Percentiles rank a stretch among this genome's conserved stretches.
These are phyloP conservation scores for Suillus ampliporus DNA, from an alignment of 768 basidiomycete species.

Conservation along the genomic window DNA sequence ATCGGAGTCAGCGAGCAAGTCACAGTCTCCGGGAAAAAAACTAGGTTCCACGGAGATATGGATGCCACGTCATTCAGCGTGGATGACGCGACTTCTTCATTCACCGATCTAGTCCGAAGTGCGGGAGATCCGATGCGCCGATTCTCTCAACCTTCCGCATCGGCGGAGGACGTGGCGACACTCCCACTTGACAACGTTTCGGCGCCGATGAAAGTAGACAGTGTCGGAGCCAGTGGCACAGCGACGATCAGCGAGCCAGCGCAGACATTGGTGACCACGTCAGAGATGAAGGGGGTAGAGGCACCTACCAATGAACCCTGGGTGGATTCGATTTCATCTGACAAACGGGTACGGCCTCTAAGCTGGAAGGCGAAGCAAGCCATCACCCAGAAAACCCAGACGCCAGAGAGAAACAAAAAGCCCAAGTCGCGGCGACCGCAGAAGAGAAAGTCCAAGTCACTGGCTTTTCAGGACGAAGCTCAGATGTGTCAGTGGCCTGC, in stretches of 20 bases:
- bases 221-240: neutral
- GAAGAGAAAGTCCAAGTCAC: conserved; percentile 3
- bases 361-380: conserved; percentile 1
- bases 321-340: neutral
- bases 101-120: neutral
- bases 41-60: neutral
- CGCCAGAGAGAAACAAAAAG: neutral
- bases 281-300: neutral
- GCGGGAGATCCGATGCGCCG: neutral
- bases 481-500: conserved; percentile 5
- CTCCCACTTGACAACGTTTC: neutral
- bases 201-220: neutral
- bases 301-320: no score
- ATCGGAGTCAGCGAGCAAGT: neutral
- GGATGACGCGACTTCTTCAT: neutral
- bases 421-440: neutral
- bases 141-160: neutral
- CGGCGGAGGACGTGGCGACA: neutral
- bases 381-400: neutral
- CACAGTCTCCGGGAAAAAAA: neutral
- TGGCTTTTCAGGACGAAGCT: neutral
- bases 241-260: neutral
- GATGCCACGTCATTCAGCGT: neutral
- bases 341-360: neutral
- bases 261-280: neutral